phyloP scores from a whole-genome alignment of 192 early-diverging fungal species.

The Gamsiella multidivaricata region DNA sequence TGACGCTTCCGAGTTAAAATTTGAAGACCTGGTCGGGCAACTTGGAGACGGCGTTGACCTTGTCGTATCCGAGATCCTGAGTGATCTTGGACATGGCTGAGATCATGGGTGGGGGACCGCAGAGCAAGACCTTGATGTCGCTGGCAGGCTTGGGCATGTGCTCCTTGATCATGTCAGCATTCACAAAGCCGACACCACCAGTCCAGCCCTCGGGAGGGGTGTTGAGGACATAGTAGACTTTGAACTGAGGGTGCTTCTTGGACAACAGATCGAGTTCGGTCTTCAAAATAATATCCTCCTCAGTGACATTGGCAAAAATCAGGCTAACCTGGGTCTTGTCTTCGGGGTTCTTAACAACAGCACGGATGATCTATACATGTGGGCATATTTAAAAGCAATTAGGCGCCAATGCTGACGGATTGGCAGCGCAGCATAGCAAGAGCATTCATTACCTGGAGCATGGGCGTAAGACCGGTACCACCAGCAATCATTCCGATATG shows the following conservation, averaged over 20 bases:
- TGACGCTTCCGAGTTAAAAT: conserved; percentile 68
- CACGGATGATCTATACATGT: conserved; percentile 78
- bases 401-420: no score
- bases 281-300: conserved; percentile 88
- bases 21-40: conserved; percentile 89
- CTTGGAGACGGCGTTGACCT: conserved; percentile 82
- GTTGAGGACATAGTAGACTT: conserved; percentile 87
- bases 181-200: conserved; percentile 88
- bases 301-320: conserved; percentile 92
- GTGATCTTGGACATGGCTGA: conserved; percentile 79
- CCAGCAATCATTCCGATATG: conserved; percentile 93
- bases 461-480: conserved; percentile 96
- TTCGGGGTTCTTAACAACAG: conserved; percentile 83
- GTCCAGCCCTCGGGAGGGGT: conserved; percentile 82
- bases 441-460: conserved; percentile 80
- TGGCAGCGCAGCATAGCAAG: no score
- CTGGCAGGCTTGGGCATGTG: conserved; percentile 76
- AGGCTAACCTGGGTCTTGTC: conserved; percentile 90
- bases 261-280: conserved; percentile 85
- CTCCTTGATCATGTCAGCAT: conserved; percentile 82
- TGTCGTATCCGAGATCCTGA: conserved; percentile 82
- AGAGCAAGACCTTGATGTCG: conserved; percentile 89
- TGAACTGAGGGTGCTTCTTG: conserved; percentile 78
- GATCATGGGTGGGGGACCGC: conserved; percentile 93
- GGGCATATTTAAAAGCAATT: not conserved